Evolutionary conservation across 495 filamentous ascomycete species (phyloP).

Genomic region (Tetracladium setigerum): DNA sequence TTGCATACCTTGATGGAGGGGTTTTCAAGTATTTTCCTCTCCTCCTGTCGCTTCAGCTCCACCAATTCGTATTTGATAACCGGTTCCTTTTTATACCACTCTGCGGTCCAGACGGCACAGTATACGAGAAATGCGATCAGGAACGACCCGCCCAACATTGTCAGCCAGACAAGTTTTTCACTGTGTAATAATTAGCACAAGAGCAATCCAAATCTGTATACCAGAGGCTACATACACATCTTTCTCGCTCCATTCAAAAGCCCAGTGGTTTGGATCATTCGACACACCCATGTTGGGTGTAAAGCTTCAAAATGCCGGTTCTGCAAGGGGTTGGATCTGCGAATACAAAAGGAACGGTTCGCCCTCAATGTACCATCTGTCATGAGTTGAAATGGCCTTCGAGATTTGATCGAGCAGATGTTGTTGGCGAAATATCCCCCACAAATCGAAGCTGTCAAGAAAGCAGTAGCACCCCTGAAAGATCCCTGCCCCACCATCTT

Average conservation of each 20-base stretch:
- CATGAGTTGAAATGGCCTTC: no score
- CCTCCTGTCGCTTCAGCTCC: conserved; percentile 10
- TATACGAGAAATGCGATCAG: conserved; percentile 9
- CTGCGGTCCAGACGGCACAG: conserved; percentile 3
- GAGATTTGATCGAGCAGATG: no score
- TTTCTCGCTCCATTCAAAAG: background rate
- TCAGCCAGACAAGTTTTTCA: conserved; percentile 1
- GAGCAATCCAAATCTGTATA: background rate
- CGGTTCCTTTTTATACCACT: conserved; percentile 8
- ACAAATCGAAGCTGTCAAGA: no score
- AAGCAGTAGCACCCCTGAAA: no score
- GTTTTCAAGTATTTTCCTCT: conserved; percentile 14
- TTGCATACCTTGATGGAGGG: conserved; percentile 17
- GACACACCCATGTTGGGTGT: background rate
- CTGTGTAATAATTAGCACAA: conserved; percentile 2
- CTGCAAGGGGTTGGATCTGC: background rate
- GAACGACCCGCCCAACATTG: conserved; percentile 1
- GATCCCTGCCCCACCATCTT: no score
- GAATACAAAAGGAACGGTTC: no score
- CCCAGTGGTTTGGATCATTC: background rate
- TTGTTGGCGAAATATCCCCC: no score
- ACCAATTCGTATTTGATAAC: conserved; percentile 16
- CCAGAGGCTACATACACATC: background rate
- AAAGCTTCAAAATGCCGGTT: background rate
- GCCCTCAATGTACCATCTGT: no score